These are phyloP conservation scores for Colletotrichum orchidophilum DNA, from an alignment of 2,329 filamentous ascomycete genomes.

Conservation along the genomic window DNA sequence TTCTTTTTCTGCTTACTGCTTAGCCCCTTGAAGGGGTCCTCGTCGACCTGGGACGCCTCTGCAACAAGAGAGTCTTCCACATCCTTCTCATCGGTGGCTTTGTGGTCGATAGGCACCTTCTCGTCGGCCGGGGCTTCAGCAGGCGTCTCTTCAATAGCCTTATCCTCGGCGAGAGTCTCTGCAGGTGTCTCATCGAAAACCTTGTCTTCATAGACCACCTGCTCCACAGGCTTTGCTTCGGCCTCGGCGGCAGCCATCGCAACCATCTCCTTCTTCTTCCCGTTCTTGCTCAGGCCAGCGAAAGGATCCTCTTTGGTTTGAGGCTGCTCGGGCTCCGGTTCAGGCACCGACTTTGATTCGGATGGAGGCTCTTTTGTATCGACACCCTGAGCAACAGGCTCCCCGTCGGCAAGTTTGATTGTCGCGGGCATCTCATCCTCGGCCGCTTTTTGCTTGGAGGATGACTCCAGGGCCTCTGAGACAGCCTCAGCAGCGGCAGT, in stretches of 20 bases:
- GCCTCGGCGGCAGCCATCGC: neutral
- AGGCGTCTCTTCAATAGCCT: neutral
- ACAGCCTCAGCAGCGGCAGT: neutral
- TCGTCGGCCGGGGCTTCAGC: neutral
- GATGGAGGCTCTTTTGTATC: neutral
- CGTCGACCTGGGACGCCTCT: constrained; percentile 33
- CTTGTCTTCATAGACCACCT: neutral
- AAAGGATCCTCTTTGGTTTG: neutral
- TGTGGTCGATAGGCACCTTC: neutral
- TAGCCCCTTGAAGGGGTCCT: constrained; percentile 15
- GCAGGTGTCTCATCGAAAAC: neutral
- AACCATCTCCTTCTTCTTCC: constrained; percentile 24
- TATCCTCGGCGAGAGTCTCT: neutral
- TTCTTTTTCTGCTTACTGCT: neutral
- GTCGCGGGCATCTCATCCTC: neutral
- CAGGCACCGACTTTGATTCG: neutral
- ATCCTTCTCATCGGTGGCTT: neutral
- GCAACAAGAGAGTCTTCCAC: constrained; percentile 7
- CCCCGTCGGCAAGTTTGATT: neutral
- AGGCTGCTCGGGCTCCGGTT: neutral
- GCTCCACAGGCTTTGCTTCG: neutral
- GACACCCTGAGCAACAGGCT: neutral
- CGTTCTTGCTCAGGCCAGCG: constrained; percentile 10
- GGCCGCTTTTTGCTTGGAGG: neutral
- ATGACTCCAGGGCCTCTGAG: neutral